These are phyloP conservation scores for Cytospora chrysosperma DNA, from an alignment of 2,329 filamentous ascomycete genomes.

Conservation along the genomic window DNA sequence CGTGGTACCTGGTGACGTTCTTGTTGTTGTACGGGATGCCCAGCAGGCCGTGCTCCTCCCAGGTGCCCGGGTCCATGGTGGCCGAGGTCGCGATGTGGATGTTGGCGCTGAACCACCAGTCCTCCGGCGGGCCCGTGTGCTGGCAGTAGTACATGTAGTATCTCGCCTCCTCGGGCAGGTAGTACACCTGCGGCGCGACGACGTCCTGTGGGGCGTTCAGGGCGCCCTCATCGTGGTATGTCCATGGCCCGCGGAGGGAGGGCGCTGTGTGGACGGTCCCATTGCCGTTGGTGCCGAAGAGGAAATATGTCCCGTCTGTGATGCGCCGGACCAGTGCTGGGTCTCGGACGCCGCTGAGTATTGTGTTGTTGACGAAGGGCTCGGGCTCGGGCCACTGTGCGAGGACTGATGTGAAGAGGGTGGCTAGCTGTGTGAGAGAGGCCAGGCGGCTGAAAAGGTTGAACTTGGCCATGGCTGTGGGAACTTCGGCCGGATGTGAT, in stretches of 20 bases:
- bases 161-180: background rate
- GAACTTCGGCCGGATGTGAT: background rate
- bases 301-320: conserved; percentile 7
- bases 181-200: conserved; percentile 13
- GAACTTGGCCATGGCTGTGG: background rate
- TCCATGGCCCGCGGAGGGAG: conserved; percentile 10
- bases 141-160: conserved; percentile 16
- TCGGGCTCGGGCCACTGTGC: conserved; percentile 7
- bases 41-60: conserved; percentile 48
- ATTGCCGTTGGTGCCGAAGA: conserved; percentile 17
- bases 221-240: background rate
- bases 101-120: conserved; percentile 6
- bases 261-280: conserved; percentile 6
- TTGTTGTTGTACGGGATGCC: conserved; percentile 7
- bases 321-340: conserved; percentile 4
- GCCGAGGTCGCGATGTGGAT: conserved; percentile 52
- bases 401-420: background rate
- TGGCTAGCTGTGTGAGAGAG: background rate
- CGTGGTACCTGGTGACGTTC: background rate
- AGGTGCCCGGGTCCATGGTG: conserved; percentile 37
- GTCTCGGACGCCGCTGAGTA: conserved; percentile 1
- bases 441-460: background rate
- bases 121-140: background rate
- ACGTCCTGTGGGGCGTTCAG: conserved; percentile 1
- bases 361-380: background rate